Conservation (phyloP, 805 yeast genomes). For the Starmerella etchellsii region DNA sequence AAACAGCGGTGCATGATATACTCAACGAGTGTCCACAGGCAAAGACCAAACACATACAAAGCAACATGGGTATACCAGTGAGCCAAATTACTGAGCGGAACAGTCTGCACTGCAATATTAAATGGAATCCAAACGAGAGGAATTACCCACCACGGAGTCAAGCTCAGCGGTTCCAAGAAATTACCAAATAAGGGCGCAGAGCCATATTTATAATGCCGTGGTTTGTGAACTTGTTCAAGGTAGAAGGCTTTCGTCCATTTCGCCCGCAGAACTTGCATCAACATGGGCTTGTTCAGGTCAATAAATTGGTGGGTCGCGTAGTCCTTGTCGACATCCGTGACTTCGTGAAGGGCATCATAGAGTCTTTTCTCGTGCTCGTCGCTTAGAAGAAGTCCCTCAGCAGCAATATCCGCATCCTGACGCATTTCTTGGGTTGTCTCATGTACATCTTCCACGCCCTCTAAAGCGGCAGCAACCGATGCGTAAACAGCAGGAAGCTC, state of each 20-base stretch:
- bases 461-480: neutral
- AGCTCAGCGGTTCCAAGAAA: slow-evolving; percentile 78
- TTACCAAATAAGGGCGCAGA: slow-evolving; percentile 94
- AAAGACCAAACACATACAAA: slow-evolving; percentile 70
- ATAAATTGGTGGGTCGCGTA: slow-evolving; percentile 66
- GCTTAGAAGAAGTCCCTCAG: slow-evolving; percentile 15
- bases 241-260: slow-evolving; percentile 78
- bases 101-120: slow-evolving; percentile 47
- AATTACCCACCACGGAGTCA: slow-evolving; percentile 91
- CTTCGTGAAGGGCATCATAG: slow-evolving; percentile 41
- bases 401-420: slow-evolving; percentile 36
- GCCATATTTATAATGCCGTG: slow-evolving; percentile 94
- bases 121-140: slow-evolving; percentile 82
- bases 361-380: slow-evolving; percentile 14
- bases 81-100: slow-evolving; percentile 42
- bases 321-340: slow-evolving; percentile 68
- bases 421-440: slow-evolving; percentile 15
- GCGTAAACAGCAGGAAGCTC: slow-evolving; percentile 35
- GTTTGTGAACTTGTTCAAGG: slow-evolving; percentile 92
- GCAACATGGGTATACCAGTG: slow-evolving; percentile 19
- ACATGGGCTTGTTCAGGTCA: slow-evolving; percentile 70
- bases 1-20: slow-evolving; percentile 78
- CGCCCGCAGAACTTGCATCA: slow-evolving; percentile 65
- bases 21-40: slow-evolving; percentile 88
- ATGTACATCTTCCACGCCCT: neutral